Base-by-base conservation (phyloP, 1,284 basidiomycete species). In the Puccinia brachypodii region DNA sequence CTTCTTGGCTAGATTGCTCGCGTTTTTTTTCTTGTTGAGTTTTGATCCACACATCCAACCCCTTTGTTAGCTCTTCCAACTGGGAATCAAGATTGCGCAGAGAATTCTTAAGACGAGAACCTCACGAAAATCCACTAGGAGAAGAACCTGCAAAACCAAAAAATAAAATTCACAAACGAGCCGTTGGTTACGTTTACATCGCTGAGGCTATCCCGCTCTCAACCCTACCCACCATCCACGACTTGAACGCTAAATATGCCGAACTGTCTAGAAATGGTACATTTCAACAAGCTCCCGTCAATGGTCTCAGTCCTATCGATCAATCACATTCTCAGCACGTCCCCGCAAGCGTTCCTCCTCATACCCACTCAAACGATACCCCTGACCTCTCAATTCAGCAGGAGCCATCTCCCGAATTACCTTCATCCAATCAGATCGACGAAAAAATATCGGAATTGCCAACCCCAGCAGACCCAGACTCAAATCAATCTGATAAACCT, bases 141-240 rank as follows among this genome's bases (percentile, higher is more conserved):
- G 42, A 50, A n/a, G 69, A 81, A 66, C 78, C 69, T 28, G 31
- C 42, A 13, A 72, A 74, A 66, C 36, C 31, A 7, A 81, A 81
- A 60, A 36, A 69, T 16, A 72, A 62, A 28, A 31, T 56, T 16
- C 14, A 22, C 16, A 81, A 81, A 74, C 44, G 56, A 47, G 69
- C 53, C 38, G 78, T 81, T 47, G 78, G 78, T 36, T 81, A 81
- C 38, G 71, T 81, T 73, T 81, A 73, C 36, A 81, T 81, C 53
- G 28, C 78, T 8, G 78, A 81, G 42, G 19, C 66, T 40, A 64
- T 73, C 38, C 72, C 69, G 19, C 71, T 56, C 66, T 71, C 76
- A 62, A 64, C 42, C 62, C 36, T 53, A 8, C 66, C 33, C 38
- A 47, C 66, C 19, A 22, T 68, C 62, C 40, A 38, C 3, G 33